Base-by-base conservation (phyloP, 805 yeast genomes). In the Schwanniomyces pseudopolymorphus region DNA sequence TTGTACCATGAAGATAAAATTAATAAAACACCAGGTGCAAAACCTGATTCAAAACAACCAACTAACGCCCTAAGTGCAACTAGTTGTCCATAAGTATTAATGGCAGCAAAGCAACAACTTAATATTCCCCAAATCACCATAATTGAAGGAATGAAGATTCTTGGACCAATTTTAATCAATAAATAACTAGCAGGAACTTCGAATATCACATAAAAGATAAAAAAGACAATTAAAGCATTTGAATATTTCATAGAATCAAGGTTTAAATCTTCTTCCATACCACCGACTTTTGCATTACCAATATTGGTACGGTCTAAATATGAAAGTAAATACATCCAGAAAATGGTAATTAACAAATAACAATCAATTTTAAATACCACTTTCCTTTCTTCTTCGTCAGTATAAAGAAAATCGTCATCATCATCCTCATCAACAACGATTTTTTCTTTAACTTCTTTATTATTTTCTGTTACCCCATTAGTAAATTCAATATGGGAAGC, bases 261-360 rank as follows among this genome's bases (percentile, higher is more conserved):
- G 16, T 72, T 56, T 28, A 88, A 63, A 47, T 82, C 86, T 1
- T 57, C 64, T 17, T 74, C 73, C 71, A 88, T 70, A 10, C 89
- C 89, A 58, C 86, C 87, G 45, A 84, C 78, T 49, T 81, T 81
- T 6, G 96, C 95, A 64, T 88, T 87, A 25, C 91, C 81, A 50
- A 88, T 85, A 62, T 88, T 88, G 48, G 87, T 91, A 63, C 95
- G 75, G 62, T 88, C 95, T 58, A 88, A 67, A 59, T 87, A 88
- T 1, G 92, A 84, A 50, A 87, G 74, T 63, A 88, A 80, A 58
- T 88, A 88, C 39, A 88, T 59, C 17, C 69, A 47, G 7, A 19
- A 42, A 8, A 26, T 21, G 11, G 24, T 25, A 9, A 39, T 28
- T 26, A 42, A 24, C 10, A 42, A 19, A 11, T 14, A 26, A 14